These are phyloP conservation scores for Lepidium africanum DNA, from an alignment of 345 rosid genomes.

Conservation along the genomic window DNA sequence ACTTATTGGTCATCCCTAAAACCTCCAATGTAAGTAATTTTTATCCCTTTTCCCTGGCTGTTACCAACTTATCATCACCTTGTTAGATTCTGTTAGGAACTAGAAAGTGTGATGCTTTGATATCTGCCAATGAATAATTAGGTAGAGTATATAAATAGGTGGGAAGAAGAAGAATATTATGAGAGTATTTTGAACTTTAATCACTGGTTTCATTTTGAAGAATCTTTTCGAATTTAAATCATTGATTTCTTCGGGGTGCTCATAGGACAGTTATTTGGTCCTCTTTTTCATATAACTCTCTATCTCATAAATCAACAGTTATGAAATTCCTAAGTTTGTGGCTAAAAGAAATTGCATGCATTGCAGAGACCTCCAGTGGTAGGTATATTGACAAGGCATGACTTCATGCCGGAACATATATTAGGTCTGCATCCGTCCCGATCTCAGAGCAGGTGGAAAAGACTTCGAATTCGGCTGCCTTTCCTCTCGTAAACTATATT, in stretches of 20 bases:
- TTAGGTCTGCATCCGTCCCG: conserved; percentile 60
- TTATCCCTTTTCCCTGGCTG: not conserved
- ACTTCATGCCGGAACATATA: conserved; percentile 88
- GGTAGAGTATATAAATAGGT: not conserved
- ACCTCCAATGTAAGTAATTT: conserved; percentile 46
- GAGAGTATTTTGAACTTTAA: not conserved
- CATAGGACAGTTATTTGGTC: not conserved
- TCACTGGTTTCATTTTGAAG: too few species aligned
- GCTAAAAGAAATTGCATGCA: not conserved
- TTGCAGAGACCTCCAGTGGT: conserved; percentile 74
- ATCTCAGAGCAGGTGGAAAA: conserved; percentile 57
- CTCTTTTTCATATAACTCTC: not conserved
- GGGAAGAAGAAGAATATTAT: not conserved
- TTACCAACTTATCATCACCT: not conserved
- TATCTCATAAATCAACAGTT: not conserved
- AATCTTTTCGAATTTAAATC: not conserved
- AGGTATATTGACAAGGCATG: conserved; percentile 85
- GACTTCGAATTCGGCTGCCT: conserved; percentile 54
- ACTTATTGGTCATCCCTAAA: conserved; percentile 79
- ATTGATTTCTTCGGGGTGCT: not conserved
- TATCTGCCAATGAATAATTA: not conserved
- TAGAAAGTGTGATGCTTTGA: not conserved
- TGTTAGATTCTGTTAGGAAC: not conserved
- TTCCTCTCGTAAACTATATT: conserved; percentile 3
- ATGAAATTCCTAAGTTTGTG: not conserved